Percentiles rank a stretch among this genome's conserved stretches.
Conservation (phyloP, 129 eudicot species). For the Flaveria brownii region DNA sequence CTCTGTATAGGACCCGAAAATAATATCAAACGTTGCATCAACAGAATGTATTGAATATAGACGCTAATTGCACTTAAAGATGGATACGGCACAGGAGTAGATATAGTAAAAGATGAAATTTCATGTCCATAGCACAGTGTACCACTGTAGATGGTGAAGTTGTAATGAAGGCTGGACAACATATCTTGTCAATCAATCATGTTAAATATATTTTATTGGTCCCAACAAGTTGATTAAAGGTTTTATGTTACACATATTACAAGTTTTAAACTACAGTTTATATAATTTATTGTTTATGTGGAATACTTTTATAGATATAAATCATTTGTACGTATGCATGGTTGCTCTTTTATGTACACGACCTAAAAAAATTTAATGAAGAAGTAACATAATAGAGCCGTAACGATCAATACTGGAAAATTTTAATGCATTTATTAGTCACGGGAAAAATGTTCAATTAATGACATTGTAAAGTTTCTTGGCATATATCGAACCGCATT, state of each 20-base stretch:
- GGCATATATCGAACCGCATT: neutral
- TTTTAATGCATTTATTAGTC: conserved; percentile 4
- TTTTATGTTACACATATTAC: too few species aligned
- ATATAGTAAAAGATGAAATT: conserved; percentile 41
- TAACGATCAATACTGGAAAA: neutral
- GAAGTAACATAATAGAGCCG: neutral
- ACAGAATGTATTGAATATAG: neutral
- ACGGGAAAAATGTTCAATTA: neutral
- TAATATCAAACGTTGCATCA: conserved; percentile 9
- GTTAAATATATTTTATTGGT: neutral
- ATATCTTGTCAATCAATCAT: conserved; percentile 45
- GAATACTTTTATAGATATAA: too few species aligned
- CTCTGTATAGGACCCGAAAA: too few species aligned
- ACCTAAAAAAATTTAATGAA: neutral
- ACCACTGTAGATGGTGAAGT: conserved; percentile 31
- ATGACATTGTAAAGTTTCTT: conserved; percentile 13
- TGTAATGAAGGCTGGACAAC: conserved; percentile 19
- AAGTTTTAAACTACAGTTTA: too few species aligned
- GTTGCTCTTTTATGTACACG: too few species aligned
- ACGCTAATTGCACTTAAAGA: conserved; percentile 23
- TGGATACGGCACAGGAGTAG: conserved; percentile 32
- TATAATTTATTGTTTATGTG: too few species aligned
- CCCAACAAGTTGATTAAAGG: neutral
- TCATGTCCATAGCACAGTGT: conserved; percentile 41
- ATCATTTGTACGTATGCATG: too few species aligned